These are phyloP conservation scores for Rostrohypoxylon terebratum DNA, from an alignment of 495 filamentous ascomycete species.

Conservation along the genomic window DNA sequence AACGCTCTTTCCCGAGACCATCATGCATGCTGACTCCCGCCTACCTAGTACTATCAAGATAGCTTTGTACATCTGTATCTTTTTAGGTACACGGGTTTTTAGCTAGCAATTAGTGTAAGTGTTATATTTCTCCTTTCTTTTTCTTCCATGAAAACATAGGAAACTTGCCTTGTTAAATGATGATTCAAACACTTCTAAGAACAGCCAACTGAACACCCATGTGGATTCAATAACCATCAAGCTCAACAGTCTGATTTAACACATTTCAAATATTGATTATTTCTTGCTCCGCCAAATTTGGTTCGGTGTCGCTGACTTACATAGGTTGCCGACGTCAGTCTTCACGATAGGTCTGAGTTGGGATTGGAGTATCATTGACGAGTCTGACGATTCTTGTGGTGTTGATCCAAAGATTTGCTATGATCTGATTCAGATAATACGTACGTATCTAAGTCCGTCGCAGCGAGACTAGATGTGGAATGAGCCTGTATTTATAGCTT, in stretches of 20 bases:
- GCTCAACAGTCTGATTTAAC: slow-evolving; percentile 69
- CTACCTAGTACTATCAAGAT: neutral
- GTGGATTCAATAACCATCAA: slow-evolving; percentile 67
- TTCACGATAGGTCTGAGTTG: neutral
- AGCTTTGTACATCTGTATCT: neutral
- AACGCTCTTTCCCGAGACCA: slow-evolving; percentile 25
- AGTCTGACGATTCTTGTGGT: neutral
- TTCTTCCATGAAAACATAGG: neutral
- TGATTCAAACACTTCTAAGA: slow-evolving; percentile 67
- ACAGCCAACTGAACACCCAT: slow-evolving; percentile 69
- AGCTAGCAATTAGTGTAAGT: slow-evolving; percentile 35
- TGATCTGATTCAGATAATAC: neutral
- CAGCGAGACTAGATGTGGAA: neutral
- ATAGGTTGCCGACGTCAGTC: slow-evolving; percentile 2
- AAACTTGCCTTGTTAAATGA: slow-evolving; percentile 47
- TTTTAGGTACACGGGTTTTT: neutral
- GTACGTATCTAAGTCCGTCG: neutral
- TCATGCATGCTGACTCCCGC: slow-evolving; percentile 2
- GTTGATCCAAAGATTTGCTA: neutral
- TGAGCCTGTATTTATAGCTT: neutral
- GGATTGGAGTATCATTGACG: neutral
- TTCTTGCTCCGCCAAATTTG: neutral
- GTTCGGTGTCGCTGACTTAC: slow-evolving; percentile 29
- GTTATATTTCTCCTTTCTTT: neutral
- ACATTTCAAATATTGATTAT: slow-evolving; percentile 1